These are phyloP conservation scores for Fragaria nilgerrensis DNA, from an alignment of 306 rosid genomes.

Conservation along the genomic window DNA sequence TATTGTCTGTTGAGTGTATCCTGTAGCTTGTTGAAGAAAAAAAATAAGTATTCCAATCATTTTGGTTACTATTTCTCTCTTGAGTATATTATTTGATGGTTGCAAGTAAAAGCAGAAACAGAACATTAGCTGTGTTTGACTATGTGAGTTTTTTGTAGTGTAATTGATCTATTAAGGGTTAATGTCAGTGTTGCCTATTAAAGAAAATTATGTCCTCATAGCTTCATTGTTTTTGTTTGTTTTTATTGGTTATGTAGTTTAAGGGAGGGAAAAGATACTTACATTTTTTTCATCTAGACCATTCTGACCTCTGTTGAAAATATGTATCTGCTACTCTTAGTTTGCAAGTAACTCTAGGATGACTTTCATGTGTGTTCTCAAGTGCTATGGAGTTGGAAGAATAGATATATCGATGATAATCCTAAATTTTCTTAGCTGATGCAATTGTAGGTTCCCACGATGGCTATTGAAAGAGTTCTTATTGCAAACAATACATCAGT, in stretches of 20 bases:
- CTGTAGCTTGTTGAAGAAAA: background rate
- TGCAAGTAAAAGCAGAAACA: background rate
- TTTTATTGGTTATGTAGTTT: background rate
- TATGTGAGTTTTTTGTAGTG: background rate
- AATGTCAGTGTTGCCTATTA: background rate
- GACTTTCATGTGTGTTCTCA: background rate
- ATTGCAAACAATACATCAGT: constrained; percentile 82
- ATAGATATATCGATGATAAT: background rate
- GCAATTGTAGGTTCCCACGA: constrained; percentile 76
- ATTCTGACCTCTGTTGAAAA: background rate
- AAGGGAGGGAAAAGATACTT: background rate
- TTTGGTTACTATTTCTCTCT: background rate
- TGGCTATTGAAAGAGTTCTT: constrained; percentile 95
- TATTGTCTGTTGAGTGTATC: background rate
- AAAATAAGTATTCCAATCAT: background rate
- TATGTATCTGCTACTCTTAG: background rate
- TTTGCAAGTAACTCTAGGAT: background rate
- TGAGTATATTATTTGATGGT: background rate
- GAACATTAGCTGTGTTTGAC: background rate
- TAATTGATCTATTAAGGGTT: background rate
- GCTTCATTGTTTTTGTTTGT: background rate
- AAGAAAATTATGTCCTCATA: background rate
- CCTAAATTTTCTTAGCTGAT: background rate
- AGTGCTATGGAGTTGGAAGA: background rate
- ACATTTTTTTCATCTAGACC: background rate